Percentiles rank a stretch among this genome's conserved stretches.
These are phyloP conservation scores for Ganoderma resinaceum DNA, from an alignment of 1,284 basidiomycete species.

Conservation along the genomic window DNA sequence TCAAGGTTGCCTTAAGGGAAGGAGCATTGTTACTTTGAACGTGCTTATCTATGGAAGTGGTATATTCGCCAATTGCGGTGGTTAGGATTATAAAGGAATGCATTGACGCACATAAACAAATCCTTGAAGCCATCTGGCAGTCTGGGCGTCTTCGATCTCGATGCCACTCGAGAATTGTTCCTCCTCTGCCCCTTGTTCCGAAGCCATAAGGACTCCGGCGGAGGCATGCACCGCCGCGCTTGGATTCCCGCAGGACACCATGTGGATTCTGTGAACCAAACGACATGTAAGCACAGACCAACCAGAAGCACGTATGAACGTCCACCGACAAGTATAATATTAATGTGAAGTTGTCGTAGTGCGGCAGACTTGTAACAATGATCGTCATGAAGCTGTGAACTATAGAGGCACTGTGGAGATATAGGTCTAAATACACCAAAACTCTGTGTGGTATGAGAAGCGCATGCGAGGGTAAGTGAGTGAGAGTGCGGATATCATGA, in stretches of 20 bases:
- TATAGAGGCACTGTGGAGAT: not conserved
- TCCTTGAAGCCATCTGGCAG: too few species aligned
- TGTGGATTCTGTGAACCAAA: not conserved
- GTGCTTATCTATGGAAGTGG: not conserved
- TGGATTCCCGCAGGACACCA: not conserved
- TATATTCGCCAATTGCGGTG: not conserved
- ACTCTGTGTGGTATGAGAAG: not conserved
- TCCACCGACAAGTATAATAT: too few species aligned
- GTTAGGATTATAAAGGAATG: not conserved
- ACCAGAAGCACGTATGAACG: not conserved
- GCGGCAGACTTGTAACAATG: not conserved
- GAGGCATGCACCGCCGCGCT: not conserved
- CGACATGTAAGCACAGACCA: not conserved
- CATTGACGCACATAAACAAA: not conserved
- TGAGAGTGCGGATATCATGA: not conserved
- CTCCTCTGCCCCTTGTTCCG: not conserved
- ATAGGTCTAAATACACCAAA: not conserved
- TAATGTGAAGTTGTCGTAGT: not conserved
- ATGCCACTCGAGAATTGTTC: not conserved
- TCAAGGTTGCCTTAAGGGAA: too few species aligned
- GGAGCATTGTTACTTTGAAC: not conserved
- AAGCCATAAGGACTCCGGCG: not conserved
- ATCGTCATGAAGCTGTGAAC: not conserved
- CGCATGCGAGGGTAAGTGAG: not conserved
- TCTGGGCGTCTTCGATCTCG: too few species aligned